Conservation (phyloP, 1,139 yeast species). For the Lodderomyces pseudojiufengensis region DNA sequence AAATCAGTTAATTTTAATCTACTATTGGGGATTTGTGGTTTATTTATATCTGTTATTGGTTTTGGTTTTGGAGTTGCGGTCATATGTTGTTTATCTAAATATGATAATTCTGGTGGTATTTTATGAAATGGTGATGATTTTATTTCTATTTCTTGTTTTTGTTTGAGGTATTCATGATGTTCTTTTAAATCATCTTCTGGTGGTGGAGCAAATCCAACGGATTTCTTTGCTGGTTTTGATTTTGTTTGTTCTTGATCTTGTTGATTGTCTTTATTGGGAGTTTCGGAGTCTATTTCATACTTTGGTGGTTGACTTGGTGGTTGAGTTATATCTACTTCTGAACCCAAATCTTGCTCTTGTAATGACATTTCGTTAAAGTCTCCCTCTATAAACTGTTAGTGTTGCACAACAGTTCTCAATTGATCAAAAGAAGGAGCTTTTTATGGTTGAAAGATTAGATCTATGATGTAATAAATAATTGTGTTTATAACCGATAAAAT, state of each 20-base stretch:
- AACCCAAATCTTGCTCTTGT: no score
- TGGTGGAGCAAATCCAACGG: slow-evolving; percentile 42
- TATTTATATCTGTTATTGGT: slow-evolving; percentile 10
- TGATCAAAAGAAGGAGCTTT: no score
- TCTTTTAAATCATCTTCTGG: slow-evolving; percentile 37
- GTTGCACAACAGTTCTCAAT: no score
- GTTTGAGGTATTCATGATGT: slow-evolving; percentile 29
- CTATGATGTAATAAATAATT: no score
- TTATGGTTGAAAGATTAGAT: no score
- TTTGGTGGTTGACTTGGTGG: not conserved
- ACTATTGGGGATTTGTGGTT: slow-evolving; percentile 9
- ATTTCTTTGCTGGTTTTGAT: slow-evolving; percentile 18
- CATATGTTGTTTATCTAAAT: slow-evolving; percentile 25
- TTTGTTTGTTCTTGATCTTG: not conserved
- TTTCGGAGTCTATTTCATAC: not conserved
- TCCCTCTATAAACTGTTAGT: no score
- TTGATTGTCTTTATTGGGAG: not conserved
- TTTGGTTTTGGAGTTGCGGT: slow-evolving; percentile 13
- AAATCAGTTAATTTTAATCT: slow-evolving; percentile 8
- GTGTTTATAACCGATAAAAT: no score
- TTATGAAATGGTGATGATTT: slow-evolving; percentile 37
- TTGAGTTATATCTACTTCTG: not conserved
- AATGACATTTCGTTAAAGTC: no score
- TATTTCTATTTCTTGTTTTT: slow-evolving; percentile 24
- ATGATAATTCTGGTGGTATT: slow-evolving; percentile 44